phyloP scores from a whole-genome alignment of 2,329 filamentous ascomycete species.

The Chrysoporthe puriensis region DNA sequence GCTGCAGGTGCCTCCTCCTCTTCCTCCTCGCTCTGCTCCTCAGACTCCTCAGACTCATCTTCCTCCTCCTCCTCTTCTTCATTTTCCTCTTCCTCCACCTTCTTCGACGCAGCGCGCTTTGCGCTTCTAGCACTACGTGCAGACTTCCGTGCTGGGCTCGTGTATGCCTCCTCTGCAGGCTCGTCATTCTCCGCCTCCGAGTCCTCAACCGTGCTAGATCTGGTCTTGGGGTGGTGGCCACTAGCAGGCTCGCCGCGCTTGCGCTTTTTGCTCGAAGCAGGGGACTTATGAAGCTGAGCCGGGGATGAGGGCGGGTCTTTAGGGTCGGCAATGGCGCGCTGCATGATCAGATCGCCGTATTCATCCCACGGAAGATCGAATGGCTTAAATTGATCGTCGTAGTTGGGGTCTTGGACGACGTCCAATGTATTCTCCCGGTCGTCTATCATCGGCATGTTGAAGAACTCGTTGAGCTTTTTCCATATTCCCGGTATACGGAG shows the following conservation, averaged over 20 bases:
- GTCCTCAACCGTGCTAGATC: constrained; percentile 56
- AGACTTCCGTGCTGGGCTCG: constrained; percentile 45
- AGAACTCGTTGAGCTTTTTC: constrained; percentile 81
- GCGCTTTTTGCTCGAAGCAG: constrained; percentile 46
- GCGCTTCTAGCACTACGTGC: constrained; percentile 49
- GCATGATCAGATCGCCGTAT: constrained; percentile 52
- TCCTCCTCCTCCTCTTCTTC: constrained; percentile 39
- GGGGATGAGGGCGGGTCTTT: constrained; percentile 55
- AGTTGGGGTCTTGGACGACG: constrained; percentile 59
- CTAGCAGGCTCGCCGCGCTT: constrained; percentile 46
- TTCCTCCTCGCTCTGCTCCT: constrained; percentile 38
- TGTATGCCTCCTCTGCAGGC: constrained; percentile 39
- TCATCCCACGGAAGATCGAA: constrained; percentile 62
- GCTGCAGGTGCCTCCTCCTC: constrained; percentile 43
- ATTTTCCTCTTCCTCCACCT: constrained; percentile 40
- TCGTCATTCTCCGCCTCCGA: constrained; percentile 47
- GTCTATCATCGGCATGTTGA: constrained; percentile 84
- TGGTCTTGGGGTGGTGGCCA: constrained; percentile 39
- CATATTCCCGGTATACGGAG: constrained; percentile 91
- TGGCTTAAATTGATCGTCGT: constrained; percentile 65
- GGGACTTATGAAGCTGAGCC: constrained; percentile 45
- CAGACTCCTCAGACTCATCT: constrained; percentile 41
- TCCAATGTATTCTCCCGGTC: constrained; percentile 72
- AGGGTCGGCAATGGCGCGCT: constrained; percentile 47
- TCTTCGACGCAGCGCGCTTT: constrained; percentile 46